Conservation (phyloP, 2,329 filamentous ascomycete genomes). For the Pseudogymnoascus sp. region DNA sequence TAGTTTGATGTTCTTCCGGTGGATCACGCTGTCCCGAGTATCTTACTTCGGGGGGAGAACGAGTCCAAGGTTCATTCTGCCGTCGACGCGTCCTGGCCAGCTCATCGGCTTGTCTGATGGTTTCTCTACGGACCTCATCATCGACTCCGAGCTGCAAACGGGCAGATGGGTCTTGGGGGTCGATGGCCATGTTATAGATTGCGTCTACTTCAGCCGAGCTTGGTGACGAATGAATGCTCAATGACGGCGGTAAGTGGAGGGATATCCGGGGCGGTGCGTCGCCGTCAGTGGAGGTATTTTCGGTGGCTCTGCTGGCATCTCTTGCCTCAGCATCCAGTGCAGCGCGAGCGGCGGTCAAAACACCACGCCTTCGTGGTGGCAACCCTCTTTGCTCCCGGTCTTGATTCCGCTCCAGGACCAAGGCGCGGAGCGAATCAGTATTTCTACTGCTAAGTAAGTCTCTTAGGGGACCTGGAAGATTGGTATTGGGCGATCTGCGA, state of each 20-base stretch:
- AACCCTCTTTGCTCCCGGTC: slow-evolving; percentile 24
- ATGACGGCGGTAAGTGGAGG: slow-evolving; percentile 20
- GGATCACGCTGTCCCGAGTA: slow-evolving; percentile 23
- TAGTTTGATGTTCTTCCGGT: slow-evolving; percentile 35
- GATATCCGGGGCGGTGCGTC: neutral
- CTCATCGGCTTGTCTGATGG: slow-evolving; percentile 6
- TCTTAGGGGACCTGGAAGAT: slow-evolving; percentile 22
- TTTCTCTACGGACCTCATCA: slow-evolving; percentile 27
- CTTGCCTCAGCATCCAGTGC: slow-evolving; percentile 15
- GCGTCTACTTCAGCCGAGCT: slow-evolving; percentile 35
- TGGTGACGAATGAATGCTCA: slow-evolving; percentile 21
- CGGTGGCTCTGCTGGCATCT: slow-evolving; percentile 15
- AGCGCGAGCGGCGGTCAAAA: slow-evolving; percentile 15
- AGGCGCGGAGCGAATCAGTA: slow-evolving; percentile 24
- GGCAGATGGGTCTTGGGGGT: slow-evolving; percentile 19
- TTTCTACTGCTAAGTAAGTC: slow-evolving; percentile 26
- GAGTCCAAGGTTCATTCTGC: slow-evolving; percentile 15
- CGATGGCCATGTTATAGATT: slow-evolving; percentile 31
- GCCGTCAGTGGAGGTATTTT: slow-evolving; percentile 9
- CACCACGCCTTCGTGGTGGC: slow-evolving; percentile 20
- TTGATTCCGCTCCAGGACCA: slow-evolving; percentile 28
- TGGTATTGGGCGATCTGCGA: slow-evolving; percentile 18
- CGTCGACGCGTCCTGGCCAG: neutral
- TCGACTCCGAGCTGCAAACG: slow-evolving; percentile 22
- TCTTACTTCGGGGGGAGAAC: neutral